These are phyloP conservation scores for Fusarium palustre DNA, from an alignment of 2,329 filamentous ascomycete genomes.

Conservation along the genomic window DNA sequence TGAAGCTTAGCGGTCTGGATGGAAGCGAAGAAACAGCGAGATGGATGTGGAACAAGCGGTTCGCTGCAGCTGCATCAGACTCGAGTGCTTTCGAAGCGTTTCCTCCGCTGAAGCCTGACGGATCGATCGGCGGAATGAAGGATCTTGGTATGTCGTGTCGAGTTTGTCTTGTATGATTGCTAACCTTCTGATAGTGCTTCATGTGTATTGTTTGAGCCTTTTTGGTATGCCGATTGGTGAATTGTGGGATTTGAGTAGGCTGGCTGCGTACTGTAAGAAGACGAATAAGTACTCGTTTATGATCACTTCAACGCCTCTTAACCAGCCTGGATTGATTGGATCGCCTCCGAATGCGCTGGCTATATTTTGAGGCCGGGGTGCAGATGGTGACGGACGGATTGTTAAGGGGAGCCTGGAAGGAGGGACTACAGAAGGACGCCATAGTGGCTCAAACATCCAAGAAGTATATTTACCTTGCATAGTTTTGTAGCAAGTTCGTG, in stretches of 20 bases:
- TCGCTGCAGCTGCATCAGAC: slow-evolving; percentile 74
- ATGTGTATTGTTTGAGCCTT: slow-evolving; percentile 61
- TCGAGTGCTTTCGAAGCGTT: slow-evolving; percentile 72
- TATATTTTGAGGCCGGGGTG: slow-evolving; percentile 31
- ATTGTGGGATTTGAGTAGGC: slow-evolving; percentile 65
- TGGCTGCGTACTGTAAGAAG: slow-evolving; percentile 65
- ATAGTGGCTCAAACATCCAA: neutral
- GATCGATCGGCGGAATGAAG: slow-evolving; percentile 46
- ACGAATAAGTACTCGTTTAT: slow-evolving; percentile 69
- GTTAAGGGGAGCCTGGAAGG: neutral
- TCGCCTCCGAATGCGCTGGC: slow-evolving; percentile 43
- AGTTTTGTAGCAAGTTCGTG: neutral
- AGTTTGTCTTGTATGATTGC: accelerated
- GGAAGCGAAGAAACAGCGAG: slow-evolving; percentile 64
- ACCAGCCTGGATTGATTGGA: slow-evolving; percentile 32
- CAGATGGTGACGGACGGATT: neutral
- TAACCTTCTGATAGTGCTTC: slow-evolving; percentile 54
- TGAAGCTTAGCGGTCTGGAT: slow-evolving; percentile 56
- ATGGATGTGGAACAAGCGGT: slow-evolving; percentile 78
- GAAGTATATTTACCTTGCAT: neutral
- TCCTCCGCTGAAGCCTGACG: slow-evolving; percentile 62
- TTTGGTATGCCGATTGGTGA: slow-evolving; percentile 68
- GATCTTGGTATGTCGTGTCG: slow-evolving; percentile 52
- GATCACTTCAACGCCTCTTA: slow-evolving; percentile 69
- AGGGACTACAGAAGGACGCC: neutral